These are phyloP conservation scores for Globisporangium heterothallicum DNA, from an alignment of 352 stramenopile species.

Conservation along the genomic window DNA sequence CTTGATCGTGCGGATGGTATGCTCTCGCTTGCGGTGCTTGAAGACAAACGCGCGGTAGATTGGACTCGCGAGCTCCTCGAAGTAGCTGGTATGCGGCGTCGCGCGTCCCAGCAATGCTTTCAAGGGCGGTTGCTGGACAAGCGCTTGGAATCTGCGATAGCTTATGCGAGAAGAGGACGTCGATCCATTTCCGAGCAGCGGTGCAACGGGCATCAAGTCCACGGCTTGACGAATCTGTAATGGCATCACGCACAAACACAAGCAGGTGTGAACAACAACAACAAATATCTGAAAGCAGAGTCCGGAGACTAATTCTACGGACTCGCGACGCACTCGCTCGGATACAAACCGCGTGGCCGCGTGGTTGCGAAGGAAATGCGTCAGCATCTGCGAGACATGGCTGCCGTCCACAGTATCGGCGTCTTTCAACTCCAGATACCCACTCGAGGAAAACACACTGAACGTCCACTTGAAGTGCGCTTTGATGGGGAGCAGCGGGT, in stretches of 20 bases:
- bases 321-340: conserved; percentile 33
- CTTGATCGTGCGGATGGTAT: conserved; percentile 42
- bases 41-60: conserved; percentile 53
- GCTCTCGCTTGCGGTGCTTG: conserved; percentile 34
- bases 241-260: background rate
- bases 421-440: conserved; percentile 42
- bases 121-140: conserved; percentile 43
- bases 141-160: conserved; percentile 33
- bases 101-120: conserved; percentile 31
- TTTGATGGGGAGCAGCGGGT: conserved; percentile 45
- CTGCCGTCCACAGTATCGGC: conserved; percentile 22
- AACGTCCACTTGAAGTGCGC: conserved; percentile 62
- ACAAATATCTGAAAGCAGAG: conserved; percentile 1
- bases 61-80: conserved; percentile 51
- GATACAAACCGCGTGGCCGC: conserved; percentile 41
- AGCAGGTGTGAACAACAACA: background rate
- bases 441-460: conserved; percentile 42
- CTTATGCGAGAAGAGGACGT: conserved; percentile 41
- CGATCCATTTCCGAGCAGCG: conserved; percentile 11
- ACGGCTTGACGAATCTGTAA: conserved; percentile 43
- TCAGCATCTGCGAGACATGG: conserved; percentile 50
- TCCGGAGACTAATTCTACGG: background rate
- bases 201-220: conserved; percentile 28
- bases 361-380: conserved; percentile 44
- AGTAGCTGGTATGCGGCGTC: conserved; percentile 35